A percentile compares a stretch with the other conserved stretches of the same genome.
These are phyloP conservation scores for Rhytidhysteron rufulum DNA, from an alignment of 2,329 filamentous ascomycete genomes.

Conservation along the genomic window DNA sequence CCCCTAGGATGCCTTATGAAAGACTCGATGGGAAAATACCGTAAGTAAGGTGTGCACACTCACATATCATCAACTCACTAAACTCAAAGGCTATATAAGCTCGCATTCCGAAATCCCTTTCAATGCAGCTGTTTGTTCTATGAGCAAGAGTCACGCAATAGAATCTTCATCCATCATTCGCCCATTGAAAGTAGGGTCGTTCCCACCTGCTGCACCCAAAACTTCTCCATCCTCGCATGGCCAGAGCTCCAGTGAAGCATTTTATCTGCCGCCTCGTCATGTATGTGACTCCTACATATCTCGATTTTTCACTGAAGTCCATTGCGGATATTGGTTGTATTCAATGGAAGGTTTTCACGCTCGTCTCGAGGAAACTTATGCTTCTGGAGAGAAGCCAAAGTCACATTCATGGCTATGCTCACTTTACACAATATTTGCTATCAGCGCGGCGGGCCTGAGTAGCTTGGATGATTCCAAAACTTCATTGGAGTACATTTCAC, in stretches of 20 bases:
- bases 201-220: slow-evolving; percentile 20
- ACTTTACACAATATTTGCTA: slow-evolving; percentile 32
- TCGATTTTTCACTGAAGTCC: slow-evolving; percentile 32
- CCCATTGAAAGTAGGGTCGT: slow-evolving; percentile 24
- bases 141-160: slow-evolving; percentile 14
- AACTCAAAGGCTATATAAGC: slow-evolving; percentile 26
- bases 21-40: slow-evolving; percentile 30
- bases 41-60: slow-evolving; percentile 11
- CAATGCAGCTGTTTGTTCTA: slow-evolving; percentile 32
- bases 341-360: slow-evolving; percentile 29
- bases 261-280: slow-evolving; percentile 27
- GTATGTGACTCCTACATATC: slow-evolving; percentile 28
- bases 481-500: slow-evolving; percentile 28
- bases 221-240: slow-evolving; percentile 12
- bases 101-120: slow-evolving; percentile 36
- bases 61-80: neutral
- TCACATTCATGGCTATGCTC: slow-evolving; percentile 35
- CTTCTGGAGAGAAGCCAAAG: slow-evolving; percentile 10
- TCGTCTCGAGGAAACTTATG: slow-evolving; percentile 30
- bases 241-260: slow-evolving; percentile 13
- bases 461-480: slow-evolving; percentile 17
- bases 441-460: slow-evolving; percentile 22
- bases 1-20: slow-evolving; percentile 35
- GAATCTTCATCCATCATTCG: slow-evolving; percentile 26
- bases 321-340: slow-evolving; percentile 35